These are phyloP conservation scores for Phyllosticta paracitricarpa DNA, from an alignment of 2,329 filamentous ascomycete genomes.

Conservation along the genomic window DNA sequence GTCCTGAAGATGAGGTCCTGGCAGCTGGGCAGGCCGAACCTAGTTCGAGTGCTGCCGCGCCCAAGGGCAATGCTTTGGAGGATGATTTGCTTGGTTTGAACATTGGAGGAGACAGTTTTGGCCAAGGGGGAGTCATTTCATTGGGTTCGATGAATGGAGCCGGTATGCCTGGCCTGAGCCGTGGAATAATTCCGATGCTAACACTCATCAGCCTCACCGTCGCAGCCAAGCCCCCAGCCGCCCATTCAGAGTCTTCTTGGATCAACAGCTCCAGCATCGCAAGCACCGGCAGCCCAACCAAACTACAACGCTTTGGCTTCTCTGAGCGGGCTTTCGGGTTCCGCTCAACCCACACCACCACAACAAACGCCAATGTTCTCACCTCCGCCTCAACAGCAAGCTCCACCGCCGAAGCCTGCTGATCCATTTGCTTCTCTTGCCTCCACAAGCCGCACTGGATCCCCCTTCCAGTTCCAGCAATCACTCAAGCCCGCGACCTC, in stretches of 20 bases:
- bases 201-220: constrained; percentile 1
- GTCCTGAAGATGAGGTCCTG: constrained; percentile 46
- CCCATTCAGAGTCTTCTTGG: constrained; percentile 49
- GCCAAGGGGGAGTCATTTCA: constrained; percentile 71
- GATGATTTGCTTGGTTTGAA: constrained; percentile 87
- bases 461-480: constrained; percentile 40
- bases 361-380: constrained; percentile 30
- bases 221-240: constrained; percentile 38
- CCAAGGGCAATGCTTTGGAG: constrained; percentile 60
- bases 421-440: constrained; percentile 54
- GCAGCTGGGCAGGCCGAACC: constrained; percentile 22
- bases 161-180: constrained; percentile 9
- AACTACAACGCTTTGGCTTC: constrained; percentile 50
- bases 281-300: constrained; percentile 38
- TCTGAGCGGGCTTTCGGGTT: constrained; percentile 31
- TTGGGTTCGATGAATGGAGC: constrained; percentile 51
- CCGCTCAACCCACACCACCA: constrained; percentile 36
- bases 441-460: constrained; percentile 40
- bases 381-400: constrained; percentile 27
- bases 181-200: neutral
- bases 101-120: constrained; percentile 55
- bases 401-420: constrained; percentile 23
- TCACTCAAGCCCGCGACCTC: constrained; percentile 27
- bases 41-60: constrained; percentile 31
- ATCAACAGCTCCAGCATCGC: constrained; percentile 29